A percentile compares a stretch with the other conserved stretches of the same genome.
Conservation (phyloP, 176 grass and related monocot species). For the Poa pratensis region DNA sequence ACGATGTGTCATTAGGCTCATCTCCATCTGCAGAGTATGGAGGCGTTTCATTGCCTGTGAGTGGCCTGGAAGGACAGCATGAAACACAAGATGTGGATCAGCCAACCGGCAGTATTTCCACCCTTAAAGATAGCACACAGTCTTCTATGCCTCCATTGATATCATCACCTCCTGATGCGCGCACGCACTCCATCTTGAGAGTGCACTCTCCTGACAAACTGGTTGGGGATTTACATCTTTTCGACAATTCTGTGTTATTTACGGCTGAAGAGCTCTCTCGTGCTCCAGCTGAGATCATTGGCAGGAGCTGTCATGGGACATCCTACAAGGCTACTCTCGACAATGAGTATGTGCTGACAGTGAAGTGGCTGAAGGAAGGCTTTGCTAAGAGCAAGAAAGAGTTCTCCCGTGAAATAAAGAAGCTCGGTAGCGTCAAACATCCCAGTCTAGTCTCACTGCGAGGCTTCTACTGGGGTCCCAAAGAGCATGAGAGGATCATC, state of each 20-base stretch:
- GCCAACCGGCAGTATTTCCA: conserved; percentile 42
- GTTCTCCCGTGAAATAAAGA: conserved; percentile 91
- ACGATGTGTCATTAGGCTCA: conserved; percentile 52
- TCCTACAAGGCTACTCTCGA: conserved; percentile 88
- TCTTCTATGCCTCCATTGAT: conserved; percentile 48
- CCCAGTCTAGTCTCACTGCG: conserved; percentile 70
- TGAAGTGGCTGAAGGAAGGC: conserved; percentile 96
- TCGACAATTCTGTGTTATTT: conserved; percentile 64
- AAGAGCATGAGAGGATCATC: conserved; percentile 89
- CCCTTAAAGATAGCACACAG: conserved; percentile 24
- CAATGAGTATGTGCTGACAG: conserved; percentile 66
- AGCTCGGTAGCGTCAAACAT: conserved; percentile 80
- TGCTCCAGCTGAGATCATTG: conserved; percentile 87
- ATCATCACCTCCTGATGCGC: conserved; percentile 46
- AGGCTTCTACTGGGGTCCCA: conserved; percentile 93
- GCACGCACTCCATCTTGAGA: conserved; percentile 49
- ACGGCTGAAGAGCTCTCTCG: conserved; percentile 81
- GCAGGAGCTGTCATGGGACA: conserved; percentile 93
- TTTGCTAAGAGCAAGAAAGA: conserved; percentile 91
- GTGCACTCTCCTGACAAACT: conserved; percentile 88
- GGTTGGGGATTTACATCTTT: conserved; percentile 83
- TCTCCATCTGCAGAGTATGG: conserved; percentile 41
- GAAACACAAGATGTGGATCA: conserved; percentile 41
- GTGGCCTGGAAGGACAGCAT: conserved; percentile 42
- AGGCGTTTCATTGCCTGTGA: conserved; percentile 25